These are phyloP conservation scores for Amylocarpus encephaloides DNA, from an alignment of 2,329 filamentous ascomycete species.

Conservation along the genomic window DNA sequence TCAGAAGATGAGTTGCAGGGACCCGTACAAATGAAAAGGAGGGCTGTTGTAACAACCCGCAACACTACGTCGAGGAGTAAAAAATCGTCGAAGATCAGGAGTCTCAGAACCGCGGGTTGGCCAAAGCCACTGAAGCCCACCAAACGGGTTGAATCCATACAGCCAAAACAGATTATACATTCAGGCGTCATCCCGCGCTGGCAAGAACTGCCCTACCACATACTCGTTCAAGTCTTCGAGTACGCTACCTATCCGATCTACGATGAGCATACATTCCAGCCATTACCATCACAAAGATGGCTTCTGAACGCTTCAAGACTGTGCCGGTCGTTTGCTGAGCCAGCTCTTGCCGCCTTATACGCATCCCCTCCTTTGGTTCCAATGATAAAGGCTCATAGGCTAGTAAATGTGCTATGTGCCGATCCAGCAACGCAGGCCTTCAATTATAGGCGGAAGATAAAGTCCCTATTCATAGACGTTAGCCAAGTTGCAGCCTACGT, in stretches of 20 bases:
- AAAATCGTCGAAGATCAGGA: constrained; percentile 5
- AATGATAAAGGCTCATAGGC: constrained; percentile 39
- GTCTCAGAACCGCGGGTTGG: not conserved
- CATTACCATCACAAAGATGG: constrained; percentile 48
- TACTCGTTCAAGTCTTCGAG: constrained; percentile 64
- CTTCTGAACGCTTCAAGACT: constrained; percentile 56
- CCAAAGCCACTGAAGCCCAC: not conserved
- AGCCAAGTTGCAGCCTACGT: constrained; percentile 46
- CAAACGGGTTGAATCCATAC: constrained; percentile 1
- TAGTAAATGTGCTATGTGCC: constrained; percentile 46
- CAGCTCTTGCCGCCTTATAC: constrained; percentile 68
- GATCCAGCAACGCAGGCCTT: constrained; percentile 24
- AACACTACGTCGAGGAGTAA: constrained; percentile 10
- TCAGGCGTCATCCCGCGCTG: constrained; percentile 45
- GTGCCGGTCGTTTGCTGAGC: constrained; percentile 62
- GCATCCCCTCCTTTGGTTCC: constrained; percentile 58
- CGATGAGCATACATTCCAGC: constrained; percentile 39
- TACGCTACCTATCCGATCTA: constrained; percentile 57
- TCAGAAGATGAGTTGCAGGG: constrained; percentile 6
- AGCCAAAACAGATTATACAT: not conserved
- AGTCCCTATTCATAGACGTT: constrained; percentile 29
- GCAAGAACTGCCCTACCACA: constrained; percentile 59
- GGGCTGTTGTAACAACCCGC: not conserved
- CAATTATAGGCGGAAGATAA: constrained; percentile 30
- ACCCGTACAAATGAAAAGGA: constrained; percentile 17